Evolutionary conservation across 441 rosid species (phyloP), one percentile per base, ranked within the genome.

Genomic region (Biscutella laevigata): DNA sequence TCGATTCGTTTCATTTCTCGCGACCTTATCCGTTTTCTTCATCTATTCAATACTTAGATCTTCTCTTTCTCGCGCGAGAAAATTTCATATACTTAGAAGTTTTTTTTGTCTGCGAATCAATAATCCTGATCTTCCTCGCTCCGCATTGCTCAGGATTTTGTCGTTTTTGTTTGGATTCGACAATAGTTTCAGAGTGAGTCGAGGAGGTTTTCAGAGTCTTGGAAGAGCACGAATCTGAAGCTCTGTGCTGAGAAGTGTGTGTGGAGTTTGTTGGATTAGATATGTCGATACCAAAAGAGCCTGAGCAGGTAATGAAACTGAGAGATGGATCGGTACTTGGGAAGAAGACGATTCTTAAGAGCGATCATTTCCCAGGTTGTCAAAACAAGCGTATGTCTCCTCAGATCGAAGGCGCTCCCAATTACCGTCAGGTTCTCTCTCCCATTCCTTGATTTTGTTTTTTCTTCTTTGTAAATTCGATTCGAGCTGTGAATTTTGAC

Each of bases 311-410:
- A 53, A 84, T 92, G 95, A 92, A 81, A 77, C 64, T 74, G 51
- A 78, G 99, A 73, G 99, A 79, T 44, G 99, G 97, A 66, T 92
- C 99, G 30, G 99, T 92, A 38, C 73, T 92, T 21, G 99, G 95
- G 10, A 92, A 84, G 82, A 84, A 81, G 71, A 88, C 99, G 68
- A 88, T 88, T 66, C 90, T 88, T 36, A 92, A 92, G 75, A 84
- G 95, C 71, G 99, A 92, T 75, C 99, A 88, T 66, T 88, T 88
- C 63, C 99, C 99, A 12, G 97, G 97, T 15, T 92, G 99, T 63
- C 99, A 88, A 45, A 92, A 88, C 50, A 92, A 86, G 66, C 95
- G 99, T 20, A 68, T 88, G 71, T 66, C 84, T 48, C 95, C 95
- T 26, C 86, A 82, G 56, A 92, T 92, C 76, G 97, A 92, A 35